Evolutionary conservation across 140 eudicot species (phyloP).

Genomic region (Stevia rebaudiana): DNA sequence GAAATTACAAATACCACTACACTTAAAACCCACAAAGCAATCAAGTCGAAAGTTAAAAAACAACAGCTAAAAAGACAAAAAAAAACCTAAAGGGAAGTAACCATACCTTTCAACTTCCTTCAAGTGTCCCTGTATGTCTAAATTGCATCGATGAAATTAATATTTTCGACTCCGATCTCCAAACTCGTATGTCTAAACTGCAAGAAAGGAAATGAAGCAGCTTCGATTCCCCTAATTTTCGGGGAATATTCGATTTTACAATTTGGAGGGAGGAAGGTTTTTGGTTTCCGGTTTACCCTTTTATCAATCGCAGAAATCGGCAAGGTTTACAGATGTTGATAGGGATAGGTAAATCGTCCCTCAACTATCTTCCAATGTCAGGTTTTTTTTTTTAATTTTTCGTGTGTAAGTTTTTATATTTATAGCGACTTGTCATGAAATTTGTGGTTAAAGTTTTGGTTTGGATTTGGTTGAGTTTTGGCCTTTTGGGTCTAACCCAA

Average conservation of each 20-base stretch:
- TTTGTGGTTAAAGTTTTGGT: too few relatives aligned
- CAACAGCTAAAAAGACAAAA: neutral
- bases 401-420: too few relatives aligned
- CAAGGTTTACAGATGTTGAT: too few relatives aligned
- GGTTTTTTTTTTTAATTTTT: too few relatives aligned
- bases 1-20: neutral
- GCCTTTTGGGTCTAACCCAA: too few relatives aligned
- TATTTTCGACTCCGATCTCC: slow-evolving; percentile 14
- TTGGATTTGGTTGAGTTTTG: too few relatives aligned
- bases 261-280: slow-evolving; percentile 29
- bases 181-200: neutral
- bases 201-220: neutral
- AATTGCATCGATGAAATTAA: neutral
- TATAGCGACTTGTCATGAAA: too few relatives aligned
- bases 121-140: neutral
- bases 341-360: too few relatives aligned
- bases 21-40: neutral
- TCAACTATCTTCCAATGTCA: too few relatives aligned
- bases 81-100: slow-evolving; percentile 20
- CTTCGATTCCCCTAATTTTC: neutral
- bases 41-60: neutral
- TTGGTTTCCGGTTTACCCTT: slow-evolving; percentile 17
- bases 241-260: slow-evolving; percentile 16
- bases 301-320: slow-evolving; percentile 2
- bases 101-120: neutral